These are phyloP conservation scores for Trapa incisa DNA, from an alignment of 345 rosid genomes.

Conservation along the genomic window DNA sequence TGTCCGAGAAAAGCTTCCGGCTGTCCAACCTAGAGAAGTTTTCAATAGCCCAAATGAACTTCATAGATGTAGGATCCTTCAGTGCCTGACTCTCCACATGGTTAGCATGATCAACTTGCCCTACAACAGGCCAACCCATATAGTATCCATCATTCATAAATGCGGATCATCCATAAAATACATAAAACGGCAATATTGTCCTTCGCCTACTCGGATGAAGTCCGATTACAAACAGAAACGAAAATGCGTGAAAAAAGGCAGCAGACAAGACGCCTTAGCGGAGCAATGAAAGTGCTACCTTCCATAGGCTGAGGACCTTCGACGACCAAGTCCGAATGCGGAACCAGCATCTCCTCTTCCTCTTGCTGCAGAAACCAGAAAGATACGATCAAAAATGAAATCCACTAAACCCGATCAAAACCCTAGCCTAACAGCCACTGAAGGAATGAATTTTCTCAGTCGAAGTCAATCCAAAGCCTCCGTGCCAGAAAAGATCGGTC, in stretches of 20 bases:
- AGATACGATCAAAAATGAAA: constrained; percentile 7
- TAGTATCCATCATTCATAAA: constrained; percentile 1
- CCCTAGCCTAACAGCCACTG: constrained; percentile 11
- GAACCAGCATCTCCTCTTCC: constrained; percentile 94
- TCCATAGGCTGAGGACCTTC: constrained; percentile 93
- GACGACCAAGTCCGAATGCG: constrained; percentile 58
- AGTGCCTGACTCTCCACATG: constrained; percentile 49
- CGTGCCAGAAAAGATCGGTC: neutral
- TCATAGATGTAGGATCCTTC: constrained; percentile 74
- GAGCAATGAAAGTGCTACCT: constrained; percentile 25
- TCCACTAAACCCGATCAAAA: constrained; percentile 14
- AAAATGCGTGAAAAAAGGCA: neutral
- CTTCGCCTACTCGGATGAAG: constrained; percentile 9
- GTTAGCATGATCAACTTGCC: constrained; percentile 47
- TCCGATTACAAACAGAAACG: neutral
- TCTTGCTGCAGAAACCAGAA: constrained; percentile 43
- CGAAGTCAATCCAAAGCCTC: constrained; percentile 16
- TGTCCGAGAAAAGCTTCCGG: constrained; percentile 77
- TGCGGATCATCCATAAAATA: constrained; percentile 5
- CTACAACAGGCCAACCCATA: constrained; percentile 26
- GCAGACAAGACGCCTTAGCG: neutral
- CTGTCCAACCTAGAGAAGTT: constrained; percentile 59
- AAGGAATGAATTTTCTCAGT: constrained; percentile 4
- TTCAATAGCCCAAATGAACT: constrained; percentile 71
- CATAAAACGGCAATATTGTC: constrained; percentile 10